Evolutionary conservation across 2,329 filamentous ascomycete species (phyloP), one percentile per base, ranked within the genome.

Genomic region (Pseudocercospora pini-densiflorae): DNA sequence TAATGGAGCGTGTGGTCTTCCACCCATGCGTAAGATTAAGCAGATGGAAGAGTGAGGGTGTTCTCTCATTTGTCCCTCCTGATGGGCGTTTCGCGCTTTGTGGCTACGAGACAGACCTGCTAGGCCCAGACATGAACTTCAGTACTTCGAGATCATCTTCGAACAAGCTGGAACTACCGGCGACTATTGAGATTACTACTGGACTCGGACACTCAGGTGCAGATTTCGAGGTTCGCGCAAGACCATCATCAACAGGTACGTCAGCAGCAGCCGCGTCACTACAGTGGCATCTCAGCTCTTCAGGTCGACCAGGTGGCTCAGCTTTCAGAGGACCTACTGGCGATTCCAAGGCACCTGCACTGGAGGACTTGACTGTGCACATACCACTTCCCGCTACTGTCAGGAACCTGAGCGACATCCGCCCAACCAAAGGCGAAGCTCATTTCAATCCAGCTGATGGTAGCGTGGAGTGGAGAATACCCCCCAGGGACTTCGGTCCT

Each of bases 51-150:
- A 92, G 97, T 73, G 87, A 88, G 63, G 95, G 95, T 2, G 92
- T 97, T 70, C 83, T 99, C n/a, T 97, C 92, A 76, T 99, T 99
- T 75, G 88, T 99, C 12, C 95, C 95, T 1, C 95, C 95, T 0
- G 95, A 99, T 77, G 95, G 95, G 33, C 88, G 93, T 51, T 99
- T 98, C 77, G 91, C 97, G 47, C 85, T 99, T 19, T 94, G 93
- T 33, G 94, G 93, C 23, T 99, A 99, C 76, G 94, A 97, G 78
- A 93, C 97, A 21, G 92, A 99, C 78, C 81, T 99, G 23, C 83
- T 98, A 12, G 93, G 93, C 0, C 87, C 90, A 59, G 86, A 89
- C 16, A 84, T 65, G 47, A 69, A 69, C 53, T 66, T 74, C 57
- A 74, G 65, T 29, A 69, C 65, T 45, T 59, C 55, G 33, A 73